These are phyloP conservation scores for Schoenoplectus tabernaemontani DNA, from an alignment of 202 grass and related monocot species.

Conservation along the genomic window DNA sequence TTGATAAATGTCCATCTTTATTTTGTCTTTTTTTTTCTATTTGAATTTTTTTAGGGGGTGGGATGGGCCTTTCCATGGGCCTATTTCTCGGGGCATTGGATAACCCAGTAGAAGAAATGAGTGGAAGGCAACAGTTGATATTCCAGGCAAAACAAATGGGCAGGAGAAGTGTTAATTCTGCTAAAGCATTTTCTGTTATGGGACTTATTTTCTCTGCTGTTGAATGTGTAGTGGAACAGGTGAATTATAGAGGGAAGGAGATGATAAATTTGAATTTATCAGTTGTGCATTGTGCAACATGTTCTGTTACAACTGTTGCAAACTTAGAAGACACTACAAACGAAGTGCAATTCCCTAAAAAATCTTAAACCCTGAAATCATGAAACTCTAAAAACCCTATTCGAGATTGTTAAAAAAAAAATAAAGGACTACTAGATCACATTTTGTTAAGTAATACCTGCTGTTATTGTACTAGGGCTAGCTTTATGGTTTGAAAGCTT, in stretches of 20 bases:
- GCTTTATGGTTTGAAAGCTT: background rate
- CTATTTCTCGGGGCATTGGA: conserved; percentile 88
- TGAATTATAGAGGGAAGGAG: conserved; percentile 14
- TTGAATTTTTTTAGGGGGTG: conserved; percentile 54
- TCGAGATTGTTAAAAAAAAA: background rate
- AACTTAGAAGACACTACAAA: background rate
- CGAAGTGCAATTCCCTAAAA: background rate
- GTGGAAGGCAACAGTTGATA: conserved; percentile 74
- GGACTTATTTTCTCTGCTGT: conserved; percentile 81
- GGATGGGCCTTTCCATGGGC: conserved; percentile 80
- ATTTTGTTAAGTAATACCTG: background rate
- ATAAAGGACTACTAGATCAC: background rate
- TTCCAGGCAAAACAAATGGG: conserved; percentile 91
- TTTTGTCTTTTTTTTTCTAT: conserved; percentile 7
- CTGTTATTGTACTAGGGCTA: background rate
- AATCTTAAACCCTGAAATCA: background rate
- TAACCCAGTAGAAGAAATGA: conserved; percentile 72
- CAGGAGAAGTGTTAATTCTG: conserved; percentile 68
- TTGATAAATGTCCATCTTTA: background rate
- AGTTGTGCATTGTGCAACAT: background rate
- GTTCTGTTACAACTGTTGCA: background rate
- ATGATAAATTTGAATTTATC: background rate
- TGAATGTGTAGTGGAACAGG: conserved; percentile 87
- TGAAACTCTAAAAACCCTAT: background rate
- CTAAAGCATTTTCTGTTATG: conserved; percentile 94